Evolutionary conservation across 2,329 filamentous ascomycete genomes (phyloP).

Genomic region (Fusarium anthophilum): DNA sequence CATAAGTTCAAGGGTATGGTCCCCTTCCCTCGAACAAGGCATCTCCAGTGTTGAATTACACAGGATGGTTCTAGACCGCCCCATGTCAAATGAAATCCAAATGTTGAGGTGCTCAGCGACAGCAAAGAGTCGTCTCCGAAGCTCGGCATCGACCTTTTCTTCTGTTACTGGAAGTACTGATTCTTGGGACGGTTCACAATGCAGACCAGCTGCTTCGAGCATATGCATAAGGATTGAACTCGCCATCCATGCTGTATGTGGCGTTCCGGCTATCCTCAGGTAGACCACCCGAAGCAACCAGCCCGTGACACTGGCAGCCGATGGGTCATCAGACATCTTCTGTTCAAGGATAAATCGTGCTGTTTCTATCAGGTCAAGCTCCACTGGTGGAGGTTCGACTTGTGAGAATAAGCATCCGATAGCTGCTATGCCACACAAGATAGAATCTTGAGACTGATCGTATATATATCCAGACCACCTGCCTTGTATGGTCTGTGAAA

Average conservation of each 20-base stretch:
- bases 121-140: conserved; percentile 55
- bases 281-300: conserved; percentile 65
- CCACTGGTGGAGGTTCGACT: conserved; percentile 50
- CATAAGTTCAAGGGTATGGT: conserved; percentile 59
- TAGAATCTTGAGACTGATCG: conserved; percentile 41
- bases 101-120: conserved; percentile 66
- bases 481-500: conserved; percentile 43
- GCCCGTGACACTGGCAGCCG: conserved; percentile 53
- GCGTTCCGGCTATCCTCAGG: conserved; percentile 61
- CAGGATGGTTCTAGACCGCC: conserved; percentile 60
- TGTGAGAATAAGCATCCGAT: conserved; percentile 63
- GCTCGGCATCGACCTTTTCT: conserved; percentile 48
- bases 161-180: conserved; percentile 39
- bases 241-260: conserved; percentile 66
- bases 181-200: conserved; percentile 49
- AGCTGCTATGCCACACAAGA: conserved; percentile 65
- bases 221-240: conserved; percentile 67
- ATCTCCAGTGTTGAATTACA: conserved; percentile 56
- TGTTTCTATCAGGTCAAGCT: conserved; percentile 57
- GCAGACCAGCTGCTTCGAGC: conserved; percentile 62
- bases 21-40: conserved; percentile 50
- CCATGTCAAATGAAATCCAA: conserved; percentile 68
- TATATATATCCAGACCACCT: conserved; percentile 47
- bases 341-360: conserved; percentile 58
- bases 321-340: conserved; percentile 44